Conservation (phyloP, 305 asterid species). For the Fraxinus xanthoxyloides region DNA sequence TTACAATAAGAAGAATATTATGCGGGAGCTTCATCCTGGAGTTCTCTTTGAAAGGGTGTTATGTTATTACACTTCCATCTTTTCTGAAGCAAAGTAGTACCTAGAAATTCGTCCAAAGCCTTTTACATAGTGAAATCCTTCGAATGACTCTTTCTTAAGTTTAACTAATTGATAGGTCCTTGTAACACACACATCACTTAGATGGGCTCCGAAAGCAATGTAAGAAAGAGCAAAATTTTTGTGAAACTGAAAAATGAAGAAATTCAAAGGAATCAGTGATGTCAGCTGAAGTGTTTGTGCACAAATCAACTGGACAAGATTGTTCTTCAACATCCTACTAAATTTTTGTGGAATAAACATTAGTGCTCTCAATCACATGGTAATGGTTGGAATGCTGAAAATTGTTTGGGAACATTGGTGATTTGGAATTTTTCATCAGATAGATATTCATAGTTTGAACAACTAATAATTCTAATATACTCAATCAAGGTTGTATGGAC, state of each 20-base stretch:
- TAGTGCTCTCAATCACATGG: neutral
- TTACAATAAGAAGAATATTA: neutral
- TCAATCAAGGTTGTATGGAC: neutral
- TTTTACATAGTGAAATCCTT: neutral
- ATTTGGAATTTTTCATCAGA: neutral
- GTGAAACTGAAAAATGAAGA: neutral
- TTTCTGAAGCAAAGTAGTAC: neutral
- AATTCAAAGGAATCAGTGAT: neutral
- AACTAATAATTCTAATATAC: neutral
- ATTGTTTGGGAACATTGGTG: neutral
- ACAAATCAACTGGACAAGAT: neutral
- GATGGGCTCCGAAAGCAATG: neutral
- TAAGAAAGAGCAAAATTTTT: neutral
- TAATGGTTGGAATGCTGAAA: neutral
- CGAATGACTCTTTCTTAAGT: neutral
- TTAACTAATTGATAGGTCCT: neutral
- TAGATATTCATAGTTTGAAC: neutral
- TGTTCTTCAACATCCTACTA: neutral
- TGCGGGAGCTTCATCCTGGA: slow-evolving; percentile 3
- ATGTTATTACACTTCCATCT: neutral
- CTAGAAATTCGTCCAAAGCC: neutral
- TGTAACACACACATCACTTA: neutral
- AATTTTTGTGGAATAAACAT: neutral
- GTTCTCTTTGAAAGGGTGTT: neutral
- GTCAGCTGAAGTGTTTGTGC: neutral